Conservation (phyloP, 345 rosid genomes). For the Brassica rapa region DNA sequence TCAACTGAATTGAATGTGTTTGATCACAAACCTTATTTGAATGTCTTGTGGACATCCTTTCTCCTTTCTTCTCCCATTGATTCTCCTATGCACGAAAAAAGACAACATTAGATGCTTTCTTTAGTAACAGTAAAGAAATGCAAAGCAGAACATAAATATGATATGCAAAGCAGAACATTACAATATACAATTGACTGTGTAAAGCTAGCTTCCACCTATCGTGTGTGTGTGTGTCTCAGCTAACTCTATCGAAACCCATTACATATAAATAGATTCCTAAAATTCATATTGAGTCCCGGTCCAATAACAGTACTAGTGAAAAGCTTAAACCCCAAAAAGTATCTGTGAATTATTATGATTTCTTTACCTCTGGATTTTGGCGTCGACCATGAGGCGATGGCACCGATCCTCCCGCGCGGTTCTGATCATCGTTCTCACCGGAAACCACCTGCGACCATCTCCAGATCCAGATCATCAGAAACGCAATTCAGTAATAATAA, state of each 20-base stretch:
- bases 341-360: neutral
- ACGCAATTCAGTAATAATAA: neutral
- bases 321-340: neutral
- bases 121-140: neutral
- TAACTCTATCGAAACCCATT: neutral
- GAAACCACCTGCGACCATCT: slow-evolving; percentile 66
- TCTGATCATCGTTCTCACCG: slow-evolving; percentile 47
- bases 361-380: slow-evolving; percentile 32
- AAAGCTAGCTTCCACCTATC: neutral
- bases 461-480: neutral
- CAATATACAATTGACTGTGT: no score
- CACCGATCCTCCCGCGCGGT: slow-evolving; percentile 28
- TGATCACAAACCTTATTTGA: slow-evolving; percentile 27
- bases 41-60: slow-evolving; percentile 16
- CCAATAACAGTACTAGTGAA: neutral
- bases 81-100: slow-evolving; percentile 23
- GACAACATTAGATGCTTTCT: neutral
- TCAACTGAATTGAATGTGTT: neutral
- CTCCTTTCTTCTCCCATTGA: slow-evolving; percentile 34
- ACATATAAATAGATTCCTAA: neutral
- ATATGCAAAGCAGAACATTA: neutral
- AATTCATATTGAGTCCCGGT: neutral
- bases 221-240: neutral
- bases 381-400: slow-evolving; percentile 5
- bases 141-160: neutral